Conservation (phyloP, 257 asterid species). For the Buddleja alternifolia region DNA sequence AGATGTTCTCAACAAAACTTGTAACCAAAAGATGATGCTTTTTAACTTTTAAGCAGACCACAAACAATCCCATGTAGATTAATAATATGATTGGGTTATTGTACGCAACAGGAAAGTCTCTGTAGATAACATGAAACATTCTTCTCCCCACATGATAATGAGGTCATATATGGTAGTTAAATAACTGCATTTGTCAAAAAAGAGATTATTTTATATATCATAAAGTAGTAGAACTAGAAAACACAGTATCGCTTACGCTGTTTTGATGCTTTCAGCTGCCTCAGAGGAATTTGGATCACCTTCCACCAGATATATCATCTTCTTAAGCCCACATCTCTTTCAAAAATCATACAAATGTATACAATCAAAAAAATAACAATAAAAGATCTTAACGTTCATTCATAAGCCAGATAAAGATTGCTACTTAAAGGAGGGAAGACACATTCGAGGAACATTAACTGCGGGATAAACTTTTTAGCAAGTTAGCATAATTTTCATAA, state of each 20-base stretch:
- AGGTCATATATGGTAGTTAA: slow-evolving; percentile 16
- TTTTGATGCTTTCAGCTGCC: slow-evolving; percentile 94
- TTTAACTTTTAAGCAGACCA: slow-evolving; percentile 10
- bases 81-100: slow-evolving; percentile 15
- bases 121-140: slow-evolving; percentile 16
- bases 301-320: slow-evolving; percentile 94
- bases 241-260: slow-evolving; percentile 72
- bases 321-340: slow-evolving; percentile 94
- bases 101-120: neutral
- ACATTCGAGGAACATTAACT: no score
- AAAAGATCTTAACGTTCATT: slow-evolving; percentile 7
- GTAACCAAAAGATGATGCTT: slow-evolving; percentile 21
- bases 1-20: slow-evolving; percentile 6
- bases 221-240: slow-evolving; percentile 24
- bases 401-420: slow-evolving; percentile 9
- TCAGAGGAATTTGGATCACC: slow-evolving; percentile 94
- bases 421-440: neutral
- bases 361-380: slow-evolving; percentile 2
- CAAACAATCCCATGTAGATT: slow-evolving; percentile 1
- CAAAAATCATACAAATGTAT: slow-evolving; percentile 31
- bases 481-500: neutral
- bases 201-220: neutral
- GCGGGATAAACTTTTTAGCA: neutral
- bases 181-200: neutral
- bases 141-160: neutral